phyloP scores from a whole-genome alignment of 1,284 basidiomycete species.

The Schizophyllum commune region DNA sequence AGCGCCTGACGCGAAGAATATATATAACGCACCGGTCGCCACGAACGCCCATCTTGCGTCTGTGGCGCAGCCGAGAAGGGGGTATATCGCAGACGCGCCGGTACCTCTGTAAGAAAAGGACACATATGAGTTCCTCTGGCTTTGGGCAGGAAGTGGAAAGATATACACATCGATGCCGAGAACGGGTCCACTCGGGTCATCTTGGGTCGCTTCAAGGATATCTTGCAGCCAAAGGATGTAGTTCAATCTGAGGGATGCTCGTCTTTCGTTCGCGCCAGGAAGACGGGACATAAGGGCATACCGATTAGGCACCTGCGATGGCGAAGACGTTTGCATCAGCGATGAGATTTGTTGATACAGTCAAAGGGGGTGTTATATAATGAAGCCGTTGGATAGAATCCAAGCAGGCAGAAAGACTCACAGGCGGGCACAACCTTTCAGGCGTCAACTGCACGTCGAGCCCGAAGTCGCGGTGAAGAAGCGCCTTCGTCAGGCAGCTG shows the following conservation, averaged over 20 bases:
- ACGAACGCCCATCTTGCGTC: slow-evolving; percentile 51
- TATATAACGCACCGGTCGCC: slow-evolving; percentile 55
- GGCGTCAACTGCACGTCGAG: slow-evolving; percentile 55
- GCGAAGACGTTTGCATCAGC: no score
- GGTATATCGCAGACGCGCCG: slow-evolving; percentile 87
- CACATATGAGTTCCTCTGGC: not conserved
- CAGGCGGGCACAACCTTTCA: slow-evolving; percentile 81
- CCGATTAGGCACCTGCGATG: slow-evolving; percentile 50
- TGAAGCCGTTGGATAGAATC: no score
- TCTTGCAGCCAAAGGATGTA: slow-evolving; percentile 69
- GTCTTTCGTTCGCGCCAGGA: not conserved
- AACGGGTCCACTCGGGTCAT: slow-evolving; percentile 11
- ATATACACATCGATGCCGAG: slow-evolving; percentile 50
- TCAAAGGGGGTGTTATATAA: no score
- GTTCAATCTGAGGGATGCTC: slow-evolving; percentile 53
- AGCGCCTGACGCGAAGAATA: not conserved
- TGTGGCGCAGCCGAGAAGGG: slow-evolving; percentile 62
- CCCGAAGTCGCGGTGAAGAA: slow-evolving; percentile 70
- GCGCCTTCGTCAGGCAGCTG: slow-evolving; percentile 69
- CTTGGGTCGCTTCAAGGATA: slow-evolving; percentile 23
- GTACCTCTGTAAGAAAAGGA: slow-evolving; percentile 62
- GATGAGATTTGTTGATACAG: no score
- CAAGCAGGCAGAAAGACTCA: no score
- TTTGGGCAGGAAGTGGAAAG: slow-evolving; percentile 1
- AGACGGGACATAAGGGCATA: slow-evolving; percentile 14